Evolutionary conservation across 2,329 filamentous ascomycete genomes (phyloP).

Genomic region (Camillea tinctor): DNA sequence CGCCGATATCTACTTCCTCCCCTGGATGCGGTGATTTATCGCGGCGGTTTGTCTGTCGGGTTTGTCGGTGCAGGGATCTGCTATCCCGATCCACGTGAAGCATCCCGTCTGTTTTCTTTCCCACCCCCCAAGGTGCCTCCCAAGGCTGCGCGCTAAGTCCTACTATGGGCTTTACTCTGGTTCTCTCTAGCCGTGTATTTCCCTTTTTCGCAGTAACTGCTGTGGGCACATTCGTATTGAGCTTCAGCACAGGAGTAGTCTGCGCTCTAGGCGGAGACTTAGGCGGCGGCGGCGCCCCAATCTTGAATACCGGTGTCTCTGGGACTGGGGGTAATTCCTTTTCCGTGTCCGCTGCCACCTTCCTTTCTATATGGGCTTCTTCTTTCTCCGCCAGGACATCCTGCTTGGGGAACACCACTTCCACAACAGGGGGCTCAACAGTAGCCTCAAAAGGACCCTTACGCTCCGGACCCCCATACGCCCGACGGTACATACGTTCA

Average conservation of each 20-base stretch:
- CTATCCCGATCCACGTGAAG: no score
- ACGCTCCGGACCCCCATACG: slow-evolving; percentile 51
- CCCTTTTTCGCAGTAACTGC: slow-evolving; percentile 5
- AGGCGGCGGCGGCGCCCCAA: slow-evolving; percentile 16
- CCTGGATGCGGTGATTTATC: background rate
- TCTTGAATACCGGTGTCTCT: slow-evolving; percentile 7
- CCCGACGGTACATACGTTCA: slow-evolving; percentile 53
- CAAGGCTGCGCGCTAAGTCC: background rate
- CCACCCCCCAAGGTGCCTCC: no score
- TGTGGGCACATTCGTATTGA: slow-evolving; percentile 28
- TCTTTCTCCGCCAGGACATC: slow-evolving; percentile 12
- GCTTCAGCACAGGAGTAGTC: slow-evolving; percentile 25
- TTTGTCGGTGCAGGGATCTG: background rate
- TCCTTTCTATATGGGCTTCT: background rate
- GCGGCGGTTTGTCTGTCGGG: background rate
- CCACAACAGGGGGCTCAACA: slow-evolving; percentile 22
- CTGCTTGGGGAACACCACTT: slow-evolving; percentile 3
- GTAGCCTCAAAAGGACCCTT: slow-evolving; percentile 45
- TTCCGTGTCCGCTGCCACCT: background rate
- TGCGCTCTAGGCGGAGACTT: slow-evolving; percentile 17
- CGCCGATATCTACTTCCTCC: background rate
- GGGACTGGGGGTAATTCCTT: background rate
- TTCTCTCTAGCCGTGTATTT: slow-evolving; percentile 18
- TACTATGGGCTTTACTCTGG: slow-evolving; percentile 17
- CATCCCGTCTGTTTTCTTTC: no score